Conservation (phyloP, 306 rosid species). For the Cicer yamashitae region DNA sequence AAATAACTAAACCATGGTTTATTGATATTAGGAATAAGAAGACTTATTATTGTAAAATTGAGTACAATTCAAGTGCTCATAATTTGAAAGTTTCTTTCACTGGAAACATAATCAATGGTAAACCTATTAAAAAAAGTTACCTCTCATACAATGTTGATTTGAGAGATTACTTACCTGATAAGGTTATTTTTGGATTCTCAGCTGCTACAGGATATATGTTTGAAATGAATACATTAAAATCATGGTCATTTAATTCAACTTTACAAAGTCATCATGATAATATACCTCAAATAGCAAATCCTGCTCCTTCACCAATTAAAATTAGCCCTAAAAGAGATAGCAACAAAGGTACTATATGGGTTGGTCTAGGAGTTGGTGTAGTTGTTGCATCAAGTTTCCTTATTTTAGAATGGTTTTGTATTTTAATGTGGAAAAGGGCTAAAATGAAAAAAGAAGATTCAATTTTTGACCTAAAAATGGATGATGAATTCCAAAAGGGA, state of each 20-base stretch:
- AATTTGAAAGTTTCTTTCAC: constrained; percentile 11
- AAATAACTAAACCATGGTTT: constrained; percentile 11
- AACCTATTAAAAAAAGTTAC: neutral
- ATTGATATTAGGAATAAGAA: constrained; percentile 5
- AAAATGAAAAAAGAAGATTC: constrained; percentile 7
- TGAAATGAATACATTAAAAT: constrained; percentile 20
- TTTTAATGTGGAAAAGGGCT: constrained; percentile 14
- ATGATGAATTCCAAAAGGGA: constrained; percentile 25
- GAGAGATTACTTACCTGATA: constrained; percentile 20
- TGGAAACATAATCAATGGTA: constrained; percentile 3
- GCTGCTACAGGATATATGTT: constrained; percentile 28
- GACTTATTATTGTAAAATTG: constrained; percentile 3
- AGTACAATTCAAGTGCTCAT: constrained; percentile 9
- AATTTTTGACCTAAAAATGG: constrained; percentile 17
- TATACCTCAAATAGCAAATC: neutral
- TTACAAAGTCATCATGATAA: neutral
- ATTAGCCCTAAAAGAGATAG: neutral
- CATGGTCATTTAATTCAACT: constrained; percentile 31
- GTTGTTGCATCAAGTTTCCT: neutral
- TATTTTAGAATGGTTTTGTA: neutral
- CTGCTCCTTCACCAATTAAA: constrained; percentile 2
- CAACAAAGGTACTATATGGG: neutral
- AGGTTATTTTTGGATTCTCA: constrained; percentile 29
- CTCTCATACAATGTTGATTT: constrained; percentile 9
- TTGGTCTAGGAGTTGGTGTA: constrained; percentile 16